These are phyloP conservation scores for Aspergillus diversus DNA, from an alignment of 495 filamentous ascomycete species.

Conservation along the genomic window DNA sequence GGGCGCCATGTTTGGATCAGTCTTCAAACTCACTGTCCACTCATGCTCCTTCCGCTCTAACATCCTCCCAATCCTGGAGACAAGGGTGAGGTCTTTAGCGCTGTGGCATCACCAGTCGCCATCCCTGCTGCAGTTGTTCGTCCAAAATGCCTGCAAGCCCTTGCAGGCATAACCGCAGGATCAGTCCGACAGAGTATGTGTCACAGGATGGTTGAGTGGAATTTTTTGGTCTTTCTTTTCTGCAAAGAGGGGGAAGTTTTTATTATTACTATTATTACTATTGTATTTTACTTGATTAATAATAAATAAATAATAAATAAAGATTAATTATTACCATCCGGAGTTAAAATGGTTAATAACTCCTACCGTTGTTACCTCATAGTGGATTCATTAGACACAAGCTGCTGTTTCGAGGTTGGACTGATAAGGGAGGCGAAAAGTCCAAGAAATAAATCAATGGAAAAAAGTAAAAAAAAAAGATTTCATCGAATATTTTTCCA, in stretches of 20 bases:
- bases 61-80: slow-evolving; percentile 15
- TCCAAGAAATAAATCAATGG: not conserved
- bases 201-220: slow-evolving; percentile 9
- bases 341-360: not conserved
- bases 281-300: not conserved
- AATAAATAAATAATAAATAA: not conserved
- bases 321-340: not conserved
- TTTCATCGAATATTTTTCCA: not conserved
- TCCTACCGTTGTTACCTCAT: not conserved
- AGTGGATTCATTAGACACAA: not conserved
- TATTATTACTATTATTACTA: not conserved
- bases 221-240: slow-evolving; percentile 4
- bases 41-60: not conserved
- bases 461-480: slow-evolving; percentile 15
- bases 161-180: slow-evolving; percentile 20
- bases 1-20: slow-evolving; percentile 1
- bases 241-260: not conserved
- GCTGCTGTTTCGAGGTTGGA: slow-evolving; percentile 12
- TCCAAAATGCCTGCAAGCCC: slow-evolving; percentile 22
- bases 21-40: slow-evolving; percentile 5
- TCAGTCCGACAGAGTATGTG: slow-evolving; percentile 19
- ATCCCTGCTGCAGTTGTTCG: slow-evolving; percentile 18
- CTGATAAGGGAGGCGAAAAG: slow-evolving; percentile 6
- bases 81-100: slow-evolving; percentile 11
- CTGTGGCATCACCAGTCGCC: slow-evolving; percentile 12